phyloP scores from a whole-genome alignment of 2,329 filamentous ascomycete genomes.

The Rhynchosporium secalis region DNA sequence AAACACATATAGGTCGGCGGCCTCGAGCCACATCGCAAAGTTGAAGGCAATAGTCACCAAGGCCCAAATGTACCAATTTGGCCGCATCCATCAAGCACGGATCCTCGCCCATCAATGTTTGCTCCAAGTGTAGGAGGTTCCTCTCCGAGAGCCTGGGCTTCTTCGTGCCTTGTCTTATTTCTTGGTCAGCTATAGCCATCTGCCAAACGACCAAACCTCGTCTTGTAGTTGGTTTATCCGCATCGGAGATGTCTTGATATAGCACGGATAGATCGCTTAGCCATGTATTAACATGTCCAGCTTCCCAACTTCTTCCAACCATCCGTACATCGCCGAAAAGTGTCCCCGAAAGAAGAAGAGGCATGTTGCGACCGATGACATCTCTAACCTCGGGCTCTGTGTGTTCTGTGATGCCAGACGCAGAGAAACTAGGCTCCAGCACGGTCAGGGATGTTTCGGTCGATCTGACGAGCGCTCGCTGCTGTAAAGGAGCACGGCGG shows the following conservation, averaged over 20 bases:
- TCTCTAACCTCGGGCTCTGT: no score
- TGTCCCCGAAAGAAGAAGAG: no score
- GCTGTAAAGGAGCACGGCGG: conserved; percentile 16
- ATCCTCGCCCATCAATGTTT: background rate
- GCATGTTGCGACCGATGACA: no score
- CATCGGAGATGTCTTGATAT: no score
- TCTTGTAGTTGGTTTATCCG: no score
- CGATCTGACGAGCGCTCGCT: conserved; percentile 18
- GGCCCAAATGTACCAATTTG: background rate
- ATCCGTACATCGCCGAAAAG: no score
- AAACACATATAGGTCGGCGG: no score
- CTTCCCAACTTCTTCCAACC: no score
- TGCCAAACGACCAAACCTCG: background rate
- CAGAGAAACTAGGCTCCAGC: conserved; percentile 21
- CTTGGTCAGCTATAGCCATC: conserved; percentile 23
- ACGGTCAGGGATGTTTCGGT: conserved; percentile 2
- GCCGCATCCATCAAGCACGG: background rate
- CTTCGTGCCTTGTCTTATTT: conserved; percentile 18
- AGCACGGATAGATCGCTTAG: no score
- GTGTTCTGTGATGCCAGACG: conserved; percentile 10
- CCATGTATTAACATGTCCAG: no score
- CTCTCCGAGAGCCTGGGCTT: conserved; percentile 22
- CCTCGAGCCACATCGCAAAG: no score
- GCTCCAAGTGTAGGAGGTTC: conserved; percentile 6
- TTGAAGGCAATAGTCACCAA: background rate